Percentiles rank a stretch among this genome's conserved stretches.
Evolutionary conservation across 2,329 filamentous ascomycete genomes (phyloP).

Genomic region (Talaromyces sp.): DNA sequence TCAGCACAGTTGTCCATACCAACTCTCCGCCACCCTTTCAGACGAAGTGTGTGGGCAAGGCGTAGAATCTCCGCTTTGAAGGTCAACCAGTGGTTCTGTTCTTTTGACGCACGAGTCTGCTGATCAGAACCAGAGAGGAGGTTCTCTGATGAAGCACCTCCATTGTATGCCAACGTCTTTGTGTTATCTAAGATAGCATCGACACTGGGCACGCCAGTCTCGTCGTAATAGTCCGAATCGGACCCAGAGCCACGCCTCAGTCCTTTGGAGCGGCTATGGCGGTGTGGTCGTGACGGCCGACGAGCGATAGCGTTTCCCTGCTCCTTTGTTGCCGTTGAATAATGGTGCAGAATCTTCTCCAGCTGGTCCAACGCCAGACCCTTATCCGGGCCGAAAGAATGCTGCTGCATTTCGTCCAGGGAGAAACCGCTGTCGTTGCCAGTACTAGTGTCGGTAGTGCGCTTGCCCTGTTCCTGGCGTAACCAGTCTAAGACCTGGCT

Average conservation of each 20-base stretch:
- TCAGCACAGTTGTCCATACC: constrained; percentile 45
- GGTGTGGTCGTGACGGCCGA: constrained; percentile 22
- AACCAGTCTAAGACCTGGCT: constrained; percentile 79
- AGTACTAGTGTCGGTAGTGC: constrained; percentile 45
- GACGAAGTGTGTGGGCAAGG: constrained; percentile 76
- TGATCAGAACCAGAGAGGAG: constrained; percentile 40
- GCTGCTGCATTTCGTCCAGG: constrained; percentile 21
- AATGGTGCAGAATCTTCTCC: constrained; percentile 60
- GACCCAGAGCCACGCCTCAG: constrained; percentile 56
- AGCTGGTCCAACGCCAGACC: constrained; percentile 72
- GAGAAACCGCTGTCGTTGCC: constrained; percentile 22
- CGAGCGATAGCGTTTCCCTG: constrained; percentile 17
- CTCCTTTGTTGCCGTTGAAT: constrained; percentile 30
- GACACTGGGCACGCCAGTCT: constrained; percentile 75
- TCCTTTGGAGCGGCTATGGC: constrained; percentile 27
- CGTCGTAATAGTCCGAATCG: constrained; percentile 83
- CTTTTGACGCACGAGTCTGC: constrained; percentile 55
- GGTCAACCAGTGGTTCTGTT: constrained; percentile 69
- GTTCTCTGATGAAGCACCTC: constrained; percentile 39
- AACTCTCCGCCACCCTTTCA: constrained; percentile 88
- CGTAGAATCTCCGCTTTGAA: constrained; percentile 94
- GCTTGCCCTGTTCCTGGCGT: constrained; percentile 68
- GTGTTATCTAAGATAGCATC: constrained; percentile 85
- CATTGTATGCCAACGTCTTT: constrained; percentile 74
- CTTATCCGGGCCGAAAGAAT: constrained; percentile 62